Conservation (phyloP, 192 early-diverging fungal species). For the Spinellus fusiger region DNA sequence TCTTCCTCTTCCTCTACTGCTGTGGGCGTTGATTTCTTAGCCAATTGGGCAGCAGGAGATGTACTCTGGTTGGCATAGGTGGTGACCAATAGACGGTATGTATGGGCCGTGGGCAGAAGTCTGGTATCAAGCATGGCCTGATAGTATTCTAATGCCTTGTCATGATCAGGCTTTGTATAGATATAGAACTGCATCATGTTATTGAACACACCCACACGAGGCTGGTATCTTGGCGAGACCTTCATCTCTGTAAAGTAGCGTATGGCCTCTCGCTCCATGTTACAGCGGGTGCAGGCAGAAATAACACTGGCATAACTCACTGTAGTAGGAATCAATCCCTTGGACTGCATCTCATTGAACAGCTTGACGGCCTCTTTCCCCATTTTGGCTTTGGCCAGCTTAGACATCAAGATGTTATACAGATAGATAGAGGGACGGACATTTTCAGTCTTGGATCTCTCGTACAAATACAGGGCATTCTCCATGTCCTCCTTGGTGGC, state of each 20-base stretch:
- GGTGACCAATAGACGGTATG: conserved; percentile 50
- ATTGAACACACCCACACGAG: conserved; percentile 50
- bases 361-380: conserved; percentile 39
- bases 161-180: conserved; percentile 41
- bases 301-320: conserved; percentile 53
- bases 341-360: conserved; percentile 48
- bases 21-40: too few species aligned
- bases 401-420: conserved; percentile 55
- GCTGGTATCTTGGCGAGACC: conserved; percentile 35
- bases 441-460: conserved; percentile 45
- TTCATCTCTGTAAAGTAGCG: conserved; percentile 45
- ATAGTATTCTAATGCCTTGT: conserved; percentile 43
- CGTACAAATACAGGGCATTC: conserved; percentile 43
- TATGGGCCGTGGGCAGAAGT: conserved; percentile 45
- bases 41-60: too few species aligned
- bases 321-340: conserved; percentile 42
- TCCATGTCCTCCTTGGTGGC: conserved; percentile 40
- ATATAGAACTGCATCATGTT: conserved; percentile 56
- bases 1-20: too few species aligned
- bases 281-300: conserved; percentile 48
- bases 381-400: conserved; percentile 49
- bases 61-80: conserved; percentile 46
- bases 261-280: conserved; percentile 39
- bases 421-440: conserved; percentile 48
- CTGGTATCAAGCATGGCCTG: conserved; percentile 27